A percentile compares a stretch with the other conserved stretches of the same genome.
These are phyloP conservation scores for Niveomyces coronatus DNA, from an alignment of 2,329 filamentous ascomycete genomes.

Conservation along the genomic window DNA sequence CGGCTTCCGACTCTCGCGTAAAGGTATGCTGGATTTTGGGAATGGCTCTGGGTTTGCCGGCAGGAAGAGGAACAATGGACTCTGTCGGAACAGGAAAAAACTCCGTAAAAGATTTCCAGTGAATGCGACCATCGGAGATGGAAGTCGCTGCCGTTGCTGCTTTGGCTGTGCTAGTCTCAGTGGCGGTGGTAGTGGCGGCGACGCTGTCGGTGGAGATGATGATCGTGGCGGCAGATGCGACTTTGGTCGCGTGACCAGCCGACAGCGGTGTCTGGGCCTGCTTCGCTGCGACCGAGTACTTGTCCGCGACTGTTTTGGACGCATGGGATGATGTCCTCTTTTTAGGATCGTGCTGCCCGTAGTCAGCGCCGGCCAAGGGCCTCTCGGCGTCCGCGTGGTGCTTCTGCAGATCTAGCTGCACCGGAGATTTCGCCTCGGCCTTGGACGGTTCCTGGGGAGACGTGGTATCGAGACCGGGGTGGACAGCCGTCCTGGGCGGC, in stretches of 20 bases:
- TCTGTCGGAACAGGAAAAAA: conserved; percentile 65
- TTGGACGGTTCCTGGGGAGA: neutral
- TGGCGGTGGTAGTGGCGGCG: neutral
- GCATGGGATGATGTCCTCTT: neutral
- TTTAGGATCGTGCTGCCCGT: neutral
- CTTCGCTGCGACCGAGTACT: neutral
- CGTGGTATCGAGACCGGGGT: conserved; percentile 2
- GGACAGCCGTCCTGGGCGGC: conserved; percentile 2
- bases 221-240: too few relatives aligned
- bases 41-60: conserved; percentile 56
- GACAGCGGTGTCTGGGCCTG: neutral
- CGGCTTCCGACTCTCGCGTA: conserved; percentile 48
- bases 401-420: conserved; percentile 1
- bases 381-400: conserved; percentile 2
- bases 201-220: neutral
- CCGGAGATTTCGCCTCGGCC: neutral
- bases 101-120: conserved; percentile 68
- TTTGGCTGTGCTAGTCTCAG: neutral
- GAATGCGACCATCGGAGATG: conserved; percentile 19
- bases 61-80: conserved; percentile 66
- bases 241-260: neutral
- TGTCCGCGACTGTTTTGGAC: neutral
- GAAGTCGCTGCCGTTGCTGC: neutral
- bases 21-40: conserved; percentile 71
- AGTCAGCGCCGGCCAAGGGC: neutral